phyloP scores from a whole-genome alignment of 257 asterid species.

The Leptodermis oblonga region DNA sequence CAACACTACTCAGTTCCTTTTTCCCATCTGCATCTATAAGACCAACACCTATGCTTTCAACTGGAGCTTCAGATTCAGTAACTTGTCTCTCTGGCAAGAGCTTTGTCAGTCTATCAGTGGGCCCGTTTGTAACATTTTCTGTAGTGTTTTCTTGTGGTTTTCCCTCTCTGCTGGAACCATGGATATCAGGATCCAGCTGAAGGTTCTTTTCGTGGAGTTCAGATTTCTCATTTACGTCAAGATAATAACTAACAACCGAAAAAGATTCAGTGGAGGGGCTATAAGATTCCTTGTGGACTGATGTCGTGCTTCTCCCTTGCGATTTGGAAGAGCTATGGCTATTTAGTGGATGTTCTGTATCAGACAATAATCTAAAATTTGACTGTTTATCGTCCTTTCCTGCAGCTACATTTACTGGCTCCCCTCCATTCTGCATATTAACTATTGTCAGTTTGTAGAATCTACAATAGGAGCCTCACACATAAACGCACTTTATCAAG shows the following conservation, averaged over 20 bases:
- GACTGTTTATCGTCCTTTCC: slow-evolving; percentile 12
- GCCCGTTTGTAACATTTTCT: slow-evolving; percentile 21
- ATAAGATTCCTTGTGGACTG: slow-evolving; percentile 37
- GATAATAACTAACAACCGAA: slow-evolving; percentile 43
- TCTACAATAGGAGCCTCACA: not conserved
- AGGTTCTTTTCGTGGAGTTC: slow-evolving; percentile 19
- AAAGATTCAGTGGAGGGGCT: slow-evolving; percentile 39
- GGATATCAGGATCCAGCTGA: slow-evolving; percentile 27
- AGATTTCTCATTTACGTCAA: slow-evolving; percentile 32
- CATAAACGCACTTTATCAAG: not conserved
- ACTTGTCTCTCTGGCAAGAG: slow-evolving; percentile 19
- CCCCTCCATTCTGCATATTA: slow-evolving; percentile 42
- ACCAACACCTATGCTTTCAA: slow-evolving; percentile 20
- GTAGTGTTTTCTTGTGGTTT: slow-evolving; percentile 16
- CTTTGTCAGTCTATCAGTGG: slow-evolving; percentile 5
- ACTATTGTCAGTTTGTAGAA: slow-evolving; percentile 10
- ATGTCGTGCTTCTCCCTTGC: slow-evolving; percentile 59
- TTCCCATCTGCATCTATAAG: slow-evolving; percentile 16
- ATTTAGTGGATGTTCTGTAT: slow-evolving; percentile 33
- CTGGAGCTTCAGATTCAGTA: slow-evolving; percentile 18
- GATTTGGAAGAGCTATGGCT: slow-evolving; percentile 41
- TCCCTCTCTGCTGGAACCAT: slow-evolving; percentile 19
- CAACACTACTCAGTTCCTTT: slow-evolving; percentile 14
- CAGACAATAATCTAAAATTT: slow-evolving; percentile 28
- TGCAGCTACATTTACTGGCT: slow-evolving; percentile 17